These are phyloP conservation scores for Suillus tomentosus DNA, from an alignment of 768 basidiomycete species.

Conservation along the genomic window DNA sequence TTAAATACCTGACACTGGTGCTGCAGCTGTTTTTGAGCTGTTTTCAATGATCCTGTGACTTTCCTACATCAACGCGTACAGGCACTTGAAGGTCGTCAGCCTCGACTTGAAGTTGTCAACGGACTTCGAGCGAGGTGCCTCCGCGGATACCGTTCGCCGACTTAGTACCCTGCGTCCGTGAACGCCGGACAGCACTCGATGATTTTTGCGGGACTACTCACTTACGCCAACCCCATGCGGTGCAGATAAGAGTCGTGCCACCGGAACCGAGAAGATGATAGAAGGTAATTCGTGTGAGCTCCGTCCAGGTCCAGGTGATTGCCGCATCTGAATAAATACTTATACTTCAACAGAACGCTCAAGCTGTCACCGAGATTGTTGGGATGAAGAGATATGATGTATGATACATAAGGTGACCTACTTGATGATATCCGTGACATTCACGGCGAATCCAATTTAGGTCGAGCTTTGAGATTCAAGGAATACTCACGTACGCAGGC, in stretches of 20 bases:
- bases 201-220: neutral
- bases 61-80: neutral
- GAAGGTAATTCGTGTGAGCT: neutral
- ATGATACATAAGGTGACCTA: neutral
- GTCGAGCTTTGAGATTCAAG: neutral
- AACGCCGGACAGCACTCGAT: neutral
- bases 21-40: no score
- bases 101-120: neutral
- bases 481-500: neutral
- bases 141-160: neutral
- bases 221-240: neutral
- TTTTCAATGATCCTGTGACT: neutral
- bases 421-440: neutral
- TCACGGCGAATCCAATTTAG: neutral
- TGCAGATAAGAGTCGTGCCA: neutral
- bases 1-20: neutral
- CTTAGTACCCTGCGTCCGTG: neutral
- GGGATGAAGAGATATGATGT: neutral
- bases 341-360: neutral
- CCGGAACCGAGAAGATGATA: neutral
- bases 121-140: neutral
- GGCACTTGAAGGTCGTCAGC: neutral
- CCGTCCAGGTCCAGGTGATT: neutral
- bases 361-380: neutral
- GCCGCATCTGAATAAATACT: neutral